Conservation (phyloP, 2,329 filamentous ascomycete species). For the Nigrospora osmanthi region DNA sequence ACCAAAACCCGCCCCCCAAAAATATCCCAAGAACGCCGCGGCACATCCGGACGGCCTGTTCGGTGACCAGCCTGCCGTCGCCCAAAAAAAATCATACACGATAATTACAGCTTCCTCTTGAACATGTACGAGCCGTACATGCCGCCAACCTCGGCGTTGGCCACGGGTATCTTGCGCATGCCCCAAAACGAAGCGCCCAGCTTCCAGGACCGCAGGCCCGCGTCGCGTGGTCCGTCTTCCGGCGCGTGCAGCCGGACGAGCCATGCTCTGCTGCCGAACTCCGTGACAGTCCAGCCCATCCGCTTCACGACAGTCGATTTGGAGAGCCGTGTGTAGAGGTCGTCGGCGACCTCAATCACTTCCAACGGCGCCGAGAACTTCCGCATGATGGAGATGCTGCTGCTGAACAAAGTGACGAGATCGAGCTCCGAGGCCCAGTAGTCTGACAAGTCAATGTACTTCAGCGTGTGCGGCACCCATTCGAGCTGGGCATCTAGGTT, state of each 20-base stretch:
- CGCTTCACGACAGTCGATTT: constrained; percentile 54
- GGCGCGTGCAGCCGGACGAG: constrained; percentile 48
- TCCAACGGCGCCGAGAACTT: constrained; percentile 58
- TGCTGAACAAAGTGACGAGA: constrained; percentile 44
- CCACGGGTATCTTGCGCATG: constrained; percentile 87
- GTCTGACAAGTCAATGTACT: constrained; percentile 72
- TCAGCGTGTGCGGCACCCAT: constrained; percentile 53
- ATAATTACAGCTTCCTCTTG: constrained; percentile 43
- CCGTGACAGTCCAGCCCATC: constrained; percentile 63
- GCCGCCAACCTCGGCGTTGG: constrained; percentile 82
- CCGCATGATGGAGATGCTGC: constrained; percentile 47
- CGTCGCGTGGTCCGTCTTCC: constrained; percentile 36
- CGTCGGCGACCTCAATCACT: constrained; percentile 67
- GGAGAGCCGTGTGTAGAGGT: constrained; percentile 56
- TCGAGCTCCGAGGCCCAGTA: constrained; percentile 55
- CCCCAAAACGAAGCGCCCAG: constrained; percentile 81
- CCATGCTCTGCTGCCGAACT: constrained; percentile 60
- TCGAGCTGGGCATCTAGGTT: constrained; percentile 21
- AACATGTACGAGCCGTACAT: constrained; percentile 77
- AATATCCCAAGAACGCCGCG: too few species aligned
- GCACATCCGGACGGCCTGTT: too few species aligned
- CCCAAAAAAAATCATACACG: not conserved
- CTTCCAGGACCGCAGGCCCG: constrained; percentile 64
- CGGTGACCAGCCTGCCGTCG: not conserved
- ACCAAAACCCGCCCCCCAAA: too few species aligned